phyloP scores from a whole-genome alignment of 257 asterid species.

The Voacanga thouarsii region DNA sequence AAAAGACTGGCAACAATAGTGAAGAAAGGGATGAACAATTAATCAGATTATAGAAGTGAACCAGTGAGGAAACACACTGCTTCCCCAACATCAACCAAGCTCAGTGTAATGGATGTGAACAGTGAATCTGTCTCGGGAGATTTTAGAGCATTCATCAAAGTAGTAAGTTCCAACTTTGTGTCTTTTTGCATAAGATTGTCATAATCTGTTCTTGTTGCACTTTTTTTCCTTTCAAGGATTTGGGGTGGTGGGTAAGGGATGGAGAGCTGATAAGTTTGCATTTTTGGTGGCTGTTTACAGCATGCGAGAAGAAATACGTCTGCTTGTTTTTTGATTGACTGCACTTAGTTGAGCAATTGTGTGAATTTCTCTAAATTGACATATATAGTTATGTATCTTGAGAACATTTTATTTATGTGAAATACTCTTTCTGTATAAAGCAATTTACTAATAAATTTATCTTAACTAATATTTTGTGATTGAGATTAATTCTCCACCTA shows the following conservation, averaged over 20 bases:
- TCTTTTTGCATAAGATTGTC: neutral
- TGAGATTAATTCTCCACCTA: neutral
- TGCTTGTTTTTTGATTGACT: neutral
- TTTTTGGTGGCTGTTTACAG: neutral
- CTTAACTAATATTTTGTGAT: neutral
- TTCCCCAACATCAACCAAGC: conserved; percentile 5
- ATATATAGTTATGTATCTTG: neutral
- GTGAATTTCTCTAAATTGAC: neutral
- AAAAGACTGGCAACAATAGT: conserved; percentile 11
- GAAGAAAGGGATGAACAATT: conserved; percentile 11
- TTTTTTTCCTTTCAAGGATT: neutral
- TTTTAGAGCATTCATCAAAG: neutral
- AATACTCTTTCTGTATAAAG: neutral
- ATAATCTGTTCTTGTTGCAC: neutral
- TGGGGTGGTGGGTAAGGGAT: neutral
- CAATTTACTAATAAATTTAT: neutral
- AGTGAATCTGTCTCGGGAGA: conserved; percentile 15
- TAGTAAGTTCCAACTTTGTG: conserved; percentile 3
- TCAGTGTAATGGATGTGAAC: conserved; percentile 16
- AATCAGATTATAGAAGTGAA: conserved; percentile 7
- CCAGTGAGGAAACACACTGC: conserved; percentile 3
- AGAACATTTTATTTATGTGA: neutral
- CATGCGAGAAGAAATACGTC: neutral
- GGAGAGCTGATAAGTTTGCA: neutral
- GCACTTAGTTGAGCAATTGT: neutral